Conservation (phyloP, 2,329 filamentous ascomycete species). For the Ceratocystis variospora region DNA sequence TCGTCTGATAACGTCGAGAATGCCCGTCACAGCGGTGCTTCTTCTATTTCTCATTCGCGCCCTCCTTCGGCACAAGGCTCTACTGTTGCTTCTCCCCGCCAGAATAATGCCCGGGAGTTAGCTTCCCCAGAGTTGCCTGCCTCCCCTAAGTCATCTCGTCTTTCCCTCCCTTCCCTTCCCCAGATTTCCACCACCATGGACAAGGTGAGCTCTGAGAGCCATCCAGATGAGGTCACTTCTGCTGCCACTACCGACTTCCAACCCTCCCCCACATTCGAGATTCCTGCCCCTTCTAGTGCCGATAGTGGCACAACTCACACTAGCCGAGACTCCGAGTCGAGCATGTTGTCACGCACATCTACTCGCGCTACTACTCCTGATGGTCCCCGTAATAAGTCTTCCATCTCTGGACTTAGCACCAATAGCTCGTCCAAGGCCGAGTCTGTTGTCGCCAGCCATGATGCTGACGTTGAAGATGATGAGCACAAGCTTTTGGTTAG, state of each 20-base stretch:
- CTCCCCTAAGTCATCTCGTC: conserved; percentile 29
- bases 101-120: neutral
- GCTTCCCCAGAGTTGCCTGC: conserved; percentile 2
- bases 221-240: conserved; percentile 18
- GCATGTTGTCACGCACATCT: conserved; percentile 65
- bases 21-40: neutral
- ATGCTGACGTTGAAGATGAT: conserved; percentile 63
- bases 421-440: conserved; percentile 40
- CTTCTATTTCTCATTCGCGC: conserved; percentile 24
- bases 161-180: conserved; percentile 41
- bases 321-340: conserved; percentile 69
- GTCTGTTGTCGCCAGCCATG: conserved; percentile 31
- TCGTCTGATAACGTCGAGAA: conserved; percentile 4
- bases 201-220: conserved; percentile 35
- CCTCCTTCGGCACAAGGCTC: conserved; percentile 33
- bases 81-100: conserved; percentile 17
- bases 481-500: conserved; percentile 80
- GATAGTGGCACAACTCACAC: conserved; percentile 67
- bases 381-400: conserved; percentile 45
- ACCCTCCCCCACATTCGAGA: conserved; percentile 47
- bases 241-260: conserved; percentile 32
- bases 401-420: conserved; percentile 54
- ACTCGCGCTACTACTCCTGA: conserved; percentile 84
- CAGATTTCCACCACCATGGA: conserved; percentile 41
- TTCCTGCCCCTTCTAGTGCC: conserved; percentile 59